These are phyloP conservation scores for Alternaria panax DNA, from an alignment of 2,329 filamentous ascomycete genomes.

Conservation along the genomic window DNA sequence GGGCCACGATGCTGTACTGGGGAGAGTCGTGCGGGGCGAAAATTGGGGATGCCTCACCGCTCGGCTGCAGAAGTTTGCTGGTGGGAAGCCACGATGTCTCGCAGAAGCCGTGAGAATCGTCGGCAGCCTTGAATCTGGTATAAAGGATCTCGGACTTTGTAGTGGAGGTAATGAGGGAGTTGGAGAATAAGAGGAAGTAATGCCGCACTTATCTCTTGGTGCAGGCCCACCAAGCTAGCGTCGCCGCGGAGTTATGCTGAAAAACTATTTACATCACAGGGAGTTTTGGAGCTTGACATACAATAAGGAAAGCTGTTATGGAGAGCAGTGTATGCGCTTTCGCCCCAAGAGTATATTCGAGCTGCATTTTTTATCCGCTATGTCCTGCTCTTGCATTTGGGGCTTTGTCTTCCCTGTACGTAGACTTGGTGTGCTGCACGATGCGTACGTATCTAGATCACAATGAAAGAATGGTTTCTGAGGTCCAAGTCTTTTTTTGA, in stretches of 20 bases:
- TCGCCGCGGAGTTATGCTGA: background rate
- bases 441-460: background rate
- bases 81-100: constrained; percentile 11
- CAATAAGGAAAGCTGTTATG: background rate
- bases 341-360: background rate
- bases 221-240: background rate
- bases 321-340: background rate
- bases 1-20: constrained; percentile 9
- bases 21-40: constrained; percentile 19
- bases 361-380: background rate
- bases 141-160: background rate
- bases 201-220: background rate
- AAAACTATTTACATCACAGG: background rate
- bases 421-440: background rate
- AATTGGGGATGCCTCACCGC: constrained; percentile 22
- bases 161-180: background rate
- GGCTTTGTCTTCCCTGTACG: background rate
- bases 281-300: background rate
- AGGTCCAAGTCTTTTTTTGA: background rate
- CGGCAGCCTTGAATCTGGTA: constrained; percentile 7
- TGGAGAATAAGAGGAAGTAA: background rate
- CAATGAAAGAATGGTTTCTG: background rate
- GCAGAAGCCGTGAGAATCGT: constrained; percentile 13
- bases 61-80: constrained; percentile 21
- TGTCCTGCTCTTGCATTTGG: background rate